These are phyloP conservation scores for Rhizopus arrhizus DNA, from an alignment of 371 early-diverging fungal species.

Conservation along the genomic window DNA sequence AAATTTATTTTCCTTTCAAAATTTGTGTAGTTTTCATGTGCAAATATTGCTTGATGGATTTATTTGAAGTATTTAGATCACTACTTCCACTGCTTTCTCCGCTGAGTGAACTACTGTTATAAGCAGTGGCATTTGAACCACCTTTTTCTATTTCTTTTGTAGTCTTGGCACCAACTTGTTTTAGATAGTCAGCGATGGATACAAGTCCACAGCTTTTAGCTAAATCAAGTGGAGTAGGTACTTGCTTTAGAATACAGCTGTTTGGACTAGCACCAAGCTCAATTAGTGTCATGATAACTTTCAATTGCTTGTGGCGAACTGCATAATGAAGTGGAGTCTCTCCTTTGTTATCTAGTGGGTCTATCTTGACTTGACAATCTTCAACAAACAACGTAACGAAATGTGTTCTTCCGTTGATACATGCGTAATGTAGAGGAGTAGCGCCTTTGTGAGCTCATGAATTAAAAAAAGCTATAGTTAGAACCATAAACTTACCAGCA, in stretches of 20 bases:
- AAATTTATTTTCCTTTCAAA: constrained; percentile 15
- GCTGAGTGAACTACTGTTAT: constrained; percentile 19
- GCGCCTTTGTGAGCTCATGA: constrained; percentile 30
- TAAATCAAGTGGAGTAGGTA: constrained; percentile 44
- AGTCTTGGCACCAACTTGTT: constrained; percentile 37
- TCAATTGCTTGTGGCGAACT: constrained; percentile 33
- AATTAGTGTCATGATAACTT: constrained; percentile 30
- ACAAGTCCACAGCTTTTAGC: constrained; percentile 37
- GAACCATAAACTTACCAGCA: constrained; percentile 20
- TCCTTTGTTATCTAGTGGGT: constrained; percentile 35
- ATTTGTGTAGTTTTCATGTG: constrained; percentile 31
- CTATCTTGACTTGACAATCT: constrained; percentile 26
- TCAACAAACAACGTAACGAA: constrained; percentile 32
- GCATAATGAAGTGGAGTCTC: constrained; percentile 53
- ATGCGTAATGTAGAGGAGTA: constrained; percentile 55
- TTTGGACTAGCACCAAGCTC: constrained; percentile 44
- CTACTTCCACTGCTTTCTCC: constrained; percentile 13
- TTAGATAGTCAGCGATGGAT: constrained; percentile 32
- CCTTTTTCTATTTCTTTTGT: constrained; percentile 47
- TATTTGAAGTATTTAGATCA: not conserved
- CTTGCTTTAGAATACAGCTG: constrained; percentile 36
- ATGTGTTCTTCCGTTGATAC: constrained; percentile 33
- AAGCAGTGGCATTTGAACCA: constrained; percentile 1
- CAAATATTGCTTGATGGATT: constrained; percentile 17
- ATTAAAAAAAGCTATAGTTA: too few species aligned